Evolutionary conservation across 2,329 filamentous ascomycete species (phyloP).

Genomic region (Arachnomyces sp.): DNA sequence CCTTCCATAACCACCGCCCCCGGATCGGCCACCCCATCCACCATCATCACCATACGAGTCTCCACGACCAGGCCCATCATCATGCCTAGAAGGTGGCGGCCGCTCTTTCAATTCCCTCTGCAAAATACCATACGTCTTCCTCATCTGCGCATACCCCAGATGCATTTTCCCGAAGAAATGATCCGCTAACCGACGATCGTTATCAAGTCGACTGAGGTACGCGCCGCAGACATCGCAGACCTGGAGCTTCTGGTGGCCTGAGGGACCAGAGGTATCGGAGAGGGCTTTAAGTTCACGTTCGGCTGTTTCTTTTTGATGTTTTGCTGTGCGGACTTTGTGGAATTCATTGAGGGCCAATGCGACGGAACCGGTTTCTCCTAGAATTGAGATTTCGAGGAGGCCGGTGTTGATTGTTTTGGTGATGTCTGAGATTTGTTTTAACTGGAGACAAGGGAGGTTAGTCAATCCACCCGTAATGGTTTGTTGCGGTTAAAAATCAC

Average conservation of each 20-base stretch:
- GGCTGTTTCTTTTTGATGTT: slow-evolving; percentile 70
- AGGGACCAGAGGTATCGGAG: slow-evolving; percentile 84
- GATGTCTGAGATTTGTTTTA: slow-evolving; percentile 80
- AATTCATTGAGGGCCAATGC: slow-evolving; percentile 78
- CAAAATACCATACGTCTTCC: slow-evolving; percentile 81
- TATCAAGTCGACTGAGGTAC: slow-evolving; percentile 84
- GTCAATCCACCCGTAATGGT: neutral
- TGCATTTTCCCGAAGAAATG: slow-evolving; percentile 99
- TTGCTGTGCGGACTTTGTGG: slow-evolving; percentile 72
- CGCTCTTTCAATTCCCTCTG: slow-evolving; percentile 76
- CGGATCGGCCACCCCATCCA: slow-evolving; percentile 44
- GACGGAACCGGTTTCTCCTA: slow-evolving; percentile 74
- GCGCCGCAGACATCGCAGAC: slow-evolving; percentile 98
- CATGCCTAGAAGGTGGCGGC: slow-evolving; percentile 50
- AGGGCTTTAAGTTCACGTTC: slow-evolving; percentile 85
- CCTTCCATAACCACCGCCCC: slow-evolving; percentile 36
- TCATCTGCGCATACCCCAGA: slow-evolving; percentile 94
- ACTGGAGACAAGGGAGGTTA: slow-evolving; percentile 28
- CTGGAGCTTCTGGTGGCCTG: slow-evolving; percentile 93
- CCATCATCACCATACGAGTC: slow-evolving; percentile 44
- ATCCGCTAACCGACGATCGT: slow-evolving; percentile 85
- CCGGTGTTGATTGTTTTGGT: slow-evolving; percentile 69
- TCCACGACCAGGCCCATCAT: slow-evolving; percentile 34
- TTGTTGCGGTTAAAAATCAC: slow-evolving; percentile 11
- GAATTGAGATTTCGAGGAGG: slow-evolving; percentile 73